Percentiles rank a stretch among this genome's conserved stretches.
Conservation (phyloP, 2,329 filamentous ascomycete genomes). For the Aureobasidium sp. region DNA sequence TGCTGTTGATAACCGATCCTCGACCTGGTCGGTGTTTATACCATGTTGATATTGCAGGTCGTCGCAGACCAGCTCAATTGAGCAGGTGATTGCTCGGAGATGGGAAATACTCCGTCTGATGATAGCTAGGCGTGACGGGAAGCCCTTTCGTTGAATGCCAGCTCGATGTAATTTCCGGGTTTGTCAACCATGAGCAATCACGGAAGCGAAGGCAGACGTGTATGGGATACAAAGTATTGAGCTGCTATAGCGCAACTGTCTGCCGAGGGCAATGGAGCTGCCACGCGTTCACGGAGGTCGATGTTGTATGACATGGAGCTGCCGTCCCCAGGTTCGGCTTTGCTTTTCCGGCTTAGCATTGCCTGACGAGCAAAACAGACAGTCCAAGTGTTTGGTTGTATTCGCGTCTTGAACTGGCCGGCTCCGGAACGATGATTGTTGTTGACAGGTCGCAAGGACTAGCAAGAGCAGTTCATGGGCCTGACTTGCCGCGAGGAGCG, state of each 20-base stretch:
- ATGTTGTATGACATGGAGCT: not conserved
- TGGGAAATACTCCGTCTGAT: too few relatives aligned
- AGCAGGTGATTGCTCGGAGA: too few relatives aligned
- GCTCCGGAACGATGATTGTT: not conserved
- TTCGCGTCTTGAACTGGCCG: not conserved
- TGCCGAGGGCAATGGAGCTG: too few relatives aligned
- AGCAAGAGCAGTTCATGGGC: not conserved
- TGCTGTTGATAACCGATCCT: too few relatives aligned
- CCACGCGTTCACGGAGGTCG: not conserved
- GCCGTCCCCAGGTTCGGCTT: too few relatives aligned
- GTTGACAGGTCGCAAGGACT: not conserved
- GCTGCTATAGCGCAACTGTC: not conserved
- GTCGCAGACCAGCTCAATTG: too few relatives aligned
- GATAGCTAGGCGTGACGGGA: not conserved
- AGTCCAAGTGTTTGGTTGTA: not conserved
- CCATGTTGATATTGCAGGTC: too few relatives aligned
- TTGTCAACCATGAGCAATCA: not conserved
- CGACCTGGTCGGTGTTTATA: too few relatives aligned
- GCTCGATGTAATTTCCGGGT: not conserved
- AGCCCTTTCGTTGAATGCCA: too few relatives aligned
- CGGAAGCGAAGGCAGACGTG: not conserved
- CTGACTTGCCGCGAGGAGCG: constrained; percentile 27
- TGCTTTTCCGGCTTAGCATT: not conserved
- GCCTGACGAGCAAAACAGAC: not conserved
- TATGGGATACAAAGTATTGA: not conserved